Conservation (phyloP, 1,139 yeast species). For the Tardiomyces blankii region DNA sequence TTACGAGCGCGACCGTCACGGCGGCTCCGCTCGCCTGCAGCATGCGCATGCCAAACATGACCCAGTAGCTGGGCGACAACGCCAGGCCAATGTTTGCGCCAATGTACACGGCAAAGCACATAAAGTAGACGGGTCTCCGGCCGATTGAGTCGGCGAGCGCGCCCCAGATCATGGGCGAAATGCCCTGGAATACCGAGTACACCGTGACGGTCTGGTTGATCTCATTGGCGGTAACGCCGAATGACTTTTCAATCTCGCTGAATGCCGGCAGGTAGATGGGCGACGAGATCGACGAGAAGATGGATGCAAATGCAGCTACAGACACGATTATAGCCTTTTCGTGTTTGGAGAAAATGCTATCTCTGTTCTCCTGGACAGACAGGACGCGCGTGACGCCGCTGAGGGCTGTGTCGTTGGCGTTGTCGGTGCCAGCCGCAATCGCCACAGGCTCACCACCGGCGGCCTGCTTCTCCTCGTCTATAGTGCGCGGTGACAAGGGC, state of each 20-base stretch:
- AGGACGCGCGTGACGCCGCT: background rate
- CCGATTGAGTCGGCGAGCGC: slow-evolving; percentile 61
- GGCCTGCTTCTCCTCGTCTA: slow-evolving; percentile 1
- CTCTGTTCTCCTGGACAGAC: background rate
- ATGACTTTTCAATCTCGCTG: slow-evolving; percentile 39
- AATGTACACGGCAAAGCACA: slow-evolving; percentile 42
- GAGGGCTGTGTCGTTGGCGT: background rate
- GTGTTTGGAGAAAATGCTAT: background rate
- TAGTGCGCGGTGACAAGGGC: background rate
- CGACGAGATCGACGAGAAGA: slow-evolving; percentile 55
- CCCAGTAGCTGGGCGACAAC: slow-evolving; percentile 39
- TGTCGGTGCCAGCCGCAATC: background rate
- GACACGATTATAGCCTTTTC: background rate
- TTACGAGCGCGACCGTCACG: slow-evolving; percentile 53
- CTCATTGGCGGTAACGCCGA: slow-evolving; percentile 41
- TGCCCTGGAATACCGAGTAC: slow-evolving; percentile 59
- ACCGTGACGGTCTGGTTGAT: slow-evolving; percentile 62
- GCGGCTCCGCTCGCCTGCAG: slow-evolving; percentile 63
- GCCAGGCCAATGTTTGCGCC: slow-evolving; percentile 55
- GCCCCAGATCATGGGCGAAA: slow-evolving; percentile 54
- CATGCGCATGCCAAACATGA: slow-evolving; percentile 46
- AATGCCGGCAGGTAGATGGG: slow-evolving; percentile 71
- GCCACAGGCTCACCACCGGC: background rate
- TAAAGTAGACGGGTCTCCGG: slow-evolving; percentile 50
- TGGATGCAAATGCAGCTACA: slow-evolving; percentile 24